These are phyloP conservation scores for Monascus purpureus DNA, from an alignment of 495 filamentous ascomycete species.

Conservation along the genomic window DNA sequence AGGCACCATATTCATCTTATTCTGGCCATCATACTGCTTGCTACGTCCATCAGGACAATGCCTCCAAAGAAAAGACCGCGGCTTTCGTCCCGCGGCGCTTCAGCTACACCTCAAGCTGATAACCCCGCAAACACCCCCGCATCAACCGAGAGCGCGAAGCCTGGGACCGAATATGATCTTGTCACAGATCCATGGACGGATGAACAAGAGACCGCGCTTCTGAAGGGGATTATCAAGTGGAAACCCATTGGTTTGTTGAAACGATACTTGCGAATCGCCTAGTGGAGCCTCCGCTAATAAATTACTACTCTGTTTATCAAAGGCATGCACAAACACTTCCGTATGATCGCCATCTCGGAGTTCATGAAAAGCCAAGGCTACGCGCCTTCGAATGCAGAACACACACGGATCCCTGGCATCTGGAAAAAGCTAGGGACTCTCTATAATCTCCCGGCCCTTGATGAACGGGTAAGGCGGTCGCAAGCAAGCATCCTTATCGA, in stretches of 20 bases:
- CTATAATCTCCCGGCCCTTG: slow-evolving; percentile 78
- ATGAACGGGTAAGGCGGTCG: slow-evolving; percentile 52
- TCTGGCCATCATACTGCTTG: no score
- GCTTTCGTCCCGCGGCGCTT: slow-evolving; percentile 14
- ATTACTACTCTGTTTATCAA: not conserved
- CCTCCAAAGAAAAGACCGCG: slow-evolving; percentile 56
- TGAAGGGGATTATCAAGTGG: slow-evolving; percentile 82
- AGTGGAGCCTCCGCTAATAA: not conserved
- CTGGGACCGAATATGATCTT: slow-evolving; percentile 24
- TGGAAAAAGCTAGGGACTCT: slow-evolving; percentile 75
- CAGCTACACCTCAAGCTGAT: slow-evolving; percentile 26
- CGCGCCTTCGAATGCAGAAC: slow-evolving; percentile 46
- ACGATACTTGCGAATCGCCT: not conserved
- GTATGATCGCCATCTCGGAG: slow-evolving; percentile 79
- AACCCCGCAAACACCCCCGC: slow-evolving; percentile 20
- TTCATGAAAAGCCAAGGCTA: slow-evolving; percentile 79
- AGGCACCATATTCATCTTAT: no score
- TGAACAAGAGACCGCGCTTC: slow-evolving; percentile 80
- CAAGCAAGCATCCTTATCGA: not conserved
- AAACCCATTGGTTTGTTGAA: slow-evolving; percentile 71
- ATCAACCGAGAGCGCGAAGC: slow-evolving; percentile 19
- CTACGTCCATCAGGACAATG: no score
- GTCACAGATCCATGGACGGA: slow-evolving; percentile 79
- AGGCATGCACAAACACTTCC: slow-evolving; percentile 98
- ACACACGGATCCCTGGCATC: slow-evolving; percentile 80